Conservation (phyloP, 73 alveolate species). For the Durusdinium trenchii region DNA sequence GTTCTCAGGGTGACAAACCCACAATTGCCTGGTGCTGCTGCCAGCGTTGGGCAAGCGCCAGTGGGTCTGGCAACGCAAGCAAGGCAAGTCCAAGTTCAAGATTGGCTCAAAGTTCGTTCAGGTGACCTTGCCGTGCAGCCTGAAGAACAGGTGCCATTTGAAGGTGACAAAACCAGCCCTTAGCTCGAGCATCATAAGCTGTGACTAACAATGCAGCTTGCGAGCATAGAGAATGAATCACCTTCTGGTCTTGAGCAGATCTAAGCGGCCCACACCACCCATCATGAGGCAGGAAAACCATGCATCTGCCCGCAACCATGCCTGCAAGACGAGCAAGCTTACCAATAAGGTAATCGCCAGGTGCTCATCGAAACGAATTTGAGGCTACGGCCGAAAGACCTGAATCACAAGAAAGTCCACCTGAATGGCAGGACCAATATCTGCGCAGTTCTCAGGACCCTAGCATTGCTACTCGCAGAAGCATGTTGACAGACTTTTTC, state of each 20-base stretch:
- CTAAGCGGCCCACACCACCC: conserved; percentile 9
- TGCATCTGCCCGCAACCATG: conserved; percentile 72
- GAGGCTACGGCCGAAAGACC: conserved; percentile 31
- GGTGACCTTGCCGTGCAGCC: background rate
- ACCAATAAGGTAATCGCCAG: background rate
- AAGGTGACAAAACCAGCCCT: background rate
- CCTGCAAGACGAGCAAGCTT: background rate
- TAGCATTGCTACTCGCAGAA: background rate
- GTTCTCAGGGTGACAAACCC: too few species aligned
- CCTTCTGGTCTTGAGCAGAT: background rate
- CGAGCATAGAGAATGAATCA: background rate
- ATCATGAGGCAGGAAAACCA: background rate
- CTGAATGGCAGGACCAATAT: background rate
- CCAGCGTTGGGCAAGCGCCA: conserved; percentile 62
- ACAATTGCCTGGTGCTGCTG: conserved; percentile 60
- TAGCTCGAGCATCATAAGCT: too few species aligned
- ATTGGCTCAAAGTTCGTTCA: background rate
- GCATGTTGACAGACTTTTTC: background rate
- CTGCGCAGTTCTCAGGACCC: background rate
- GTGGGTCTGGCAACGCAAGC: conserved; percentile 44
- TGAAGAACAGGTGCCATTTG: conserved; percentile 30
- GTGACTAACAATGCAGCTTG: background rate
- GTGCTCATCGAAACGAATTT: background rate
- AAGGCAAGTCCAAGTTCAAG: background rate
- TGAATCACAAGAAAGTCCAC: conserved; percentile 10